phyloP scores from a whole-genome alignment of 768 basidiomycete species.

The Psilocybe azurescens region DNA sequence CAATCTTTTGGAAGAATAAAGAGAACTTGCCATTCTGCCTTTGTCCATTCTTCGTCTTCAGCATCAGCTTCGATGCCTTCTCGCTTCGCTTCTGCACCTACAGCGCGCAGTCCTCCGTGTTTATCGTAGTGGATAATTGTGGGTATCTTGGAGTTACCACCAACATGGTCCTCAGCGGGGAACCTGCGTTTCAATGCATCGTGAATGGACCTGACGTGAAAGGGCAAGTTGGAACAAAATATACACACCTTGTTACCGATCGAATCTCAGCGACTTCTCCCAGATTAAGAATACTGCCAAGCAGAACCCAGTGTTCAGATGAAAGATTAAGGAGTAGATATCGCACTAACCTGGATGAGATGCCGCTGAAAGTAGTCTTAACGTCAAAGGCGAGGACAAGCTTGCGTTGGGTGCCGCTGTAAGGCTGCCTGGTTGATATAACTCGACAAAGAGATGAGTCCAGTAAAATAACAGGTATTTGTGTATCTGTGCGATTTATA shows the following conservation, averaged over 20 bases:
- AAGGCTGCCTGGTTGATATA: conserved; percentile 19
- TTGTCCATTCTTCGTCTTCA: too few relatives aligned
- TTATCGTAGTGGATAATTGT: conserved; percentile 52
- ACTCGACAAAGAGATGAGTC: background rate
- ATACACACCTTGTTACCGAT: conserved; percentile 28
- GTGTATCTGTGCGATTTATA: background rate
- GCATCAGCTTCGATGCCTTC: conserved; percentile 43
- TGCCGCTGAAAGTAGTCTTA: conserved; percentile 28
- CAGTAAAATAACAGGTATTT: background rate
- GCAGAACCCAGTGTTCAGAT: background rate
- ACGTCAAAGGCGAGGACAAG: conserved; percentile 28
- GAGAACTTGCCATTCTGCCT: too few relatives aligned
- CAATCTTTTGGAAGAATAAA: too few relatives aligned
- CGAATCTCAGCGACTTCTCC: conserved; percentile 30
- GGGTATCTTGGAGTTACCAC: conserved; percentile 53
- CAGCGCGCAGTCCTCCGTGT: conserved; percentile 40
- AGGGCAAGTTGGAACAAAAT: background rate
- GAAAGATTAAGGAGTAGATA: background rate
- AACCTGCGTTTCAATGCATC: conserved; percentile 36
- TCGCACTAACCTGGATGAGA: conserved; percentile 22
- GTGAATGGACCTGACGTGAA: conserved; percentile 4
- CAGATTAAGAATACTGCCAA: conserved; percentile 30
- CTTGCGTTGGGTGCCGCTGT: conserved; percentile 22
- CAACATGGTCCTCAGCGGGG: conserved; percentile 51
- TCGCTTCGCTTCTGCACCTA: conserved; percentile 49